A percentile compares a stretch with the other conserved stretches of the same genome.
phyloP scores from a whole-genome alignment of 345 rosid species.

The Citropsis articulata region DNA sequence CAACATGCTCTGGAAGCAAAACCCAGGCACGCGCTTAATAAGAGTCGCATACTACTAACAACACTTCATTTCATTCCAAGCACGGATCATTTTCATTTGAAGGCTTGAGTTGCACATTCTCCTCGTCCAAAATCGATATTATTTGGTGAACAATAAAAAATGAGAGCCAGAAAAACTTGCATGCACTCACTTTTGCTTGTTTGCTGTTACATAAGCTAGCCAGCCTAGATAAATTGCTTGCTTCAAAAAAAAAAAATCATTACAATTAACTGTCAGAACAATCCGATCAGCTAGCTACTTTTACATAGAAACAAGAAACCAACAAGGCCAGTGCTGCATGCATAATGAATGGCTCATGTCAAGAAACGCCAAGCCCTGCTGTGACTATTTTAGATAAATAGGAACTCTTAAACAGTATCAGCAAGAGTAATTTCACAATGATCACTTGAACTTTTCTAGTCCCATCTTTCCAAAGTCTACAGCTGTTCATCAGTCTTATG shows the following conservation, averaged over 20 bases:
- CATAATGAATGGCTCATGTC: background rate
- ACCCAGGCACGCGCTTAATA: too few relatives aligned
- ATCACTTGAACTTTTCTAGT: background rate
- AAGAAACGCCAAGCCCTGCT: background rate
- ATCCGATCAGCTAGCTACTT: slow-evolving; percentile 4
- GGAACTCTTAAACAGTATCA: background rate
- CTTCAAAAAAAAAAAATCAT: too few relatives aligned
- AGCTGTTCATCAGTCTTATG: background rate
- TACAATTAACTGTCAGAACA: slow-evolving; percentile 7
- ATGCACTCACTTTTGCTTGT: background rate
- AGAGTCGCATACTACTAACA: too few relatives aligned
- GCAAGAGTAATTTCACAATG: background rate
- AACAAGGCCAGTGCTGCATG: slow-evolving; percentile 8
- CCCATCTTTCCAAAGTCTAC: background rate
- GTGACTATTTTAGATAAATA: slow-evolving; percentile 1
- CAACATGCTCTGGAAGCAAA: too few relatives aligned
- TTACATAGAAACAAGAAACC: slow-evolving; percentile 5
- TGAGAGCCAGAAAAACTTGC: background rate
- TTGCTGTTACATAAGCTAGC: too few relatives aligned
- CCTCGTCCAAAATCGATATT: too few relatives aligned
- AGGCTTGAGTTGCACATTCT: too few relatives aligned
- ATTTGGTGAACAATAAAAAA: background rate
- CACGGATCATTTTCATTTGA: too few relatives aligned
- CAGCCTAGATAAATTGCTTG: too few relatives aligned
- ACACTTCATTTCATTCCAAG: too few relatives aligned